Evolutionary conservation across 129 eudicot genomes (phyloP).

Genomic region (Smallanthus sonchifolius): DNA sequence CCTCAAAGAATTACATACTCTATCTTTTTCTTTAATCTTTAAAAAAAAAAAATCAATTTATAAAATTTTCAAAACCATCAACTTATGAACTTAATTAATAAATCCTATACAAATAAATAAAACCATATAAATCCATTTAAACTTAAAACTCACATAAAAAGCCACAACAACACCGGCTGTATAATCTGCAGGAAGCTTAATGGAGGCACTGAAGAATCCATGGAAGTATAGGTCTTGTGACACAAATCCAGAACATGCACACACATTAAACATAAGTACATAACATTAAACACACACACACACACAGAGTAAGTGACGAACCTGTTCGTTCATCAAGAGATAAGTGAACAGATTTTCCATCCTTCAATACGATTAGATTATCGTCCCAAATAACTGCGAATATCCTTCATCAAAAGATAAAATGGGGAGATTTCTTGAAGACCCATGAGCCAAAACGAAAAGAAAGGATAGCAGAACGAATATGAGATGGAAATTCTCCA

Average conservation of each 20-base stretch:
- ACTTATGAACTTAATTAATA: background rate
- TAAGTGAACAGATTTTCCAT: slow-evolving; percentile 84
- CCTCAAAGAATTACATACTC: background rate
- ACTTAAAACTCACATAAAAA: slow-evolving; percentile 70
- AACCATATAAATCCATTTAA: background rate
- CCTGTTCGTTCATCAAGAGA: slow-evolving; percentile 82
- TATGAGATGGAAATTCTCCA: slow-evolving; percentile 28
- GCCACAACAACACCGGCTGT: slow-evolving; percentile 99
- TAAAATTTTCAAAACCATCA: background rate
- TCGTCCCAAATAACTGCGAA: slow-evolving; percentile 79
- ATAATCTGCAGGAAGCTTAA: slow-evolving; percentile 94
- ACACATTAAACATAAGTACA: background rate
- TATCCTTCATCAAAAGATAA: slow-evolving; percentile 92
- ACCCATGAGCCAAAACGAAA: slow-evolving; percentile 41
- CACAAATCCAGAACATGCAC: slow-evolving; percentile 87
- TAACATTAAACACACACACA: background rate
- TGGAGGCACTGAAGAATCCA: slow-evolving; percentile 96
- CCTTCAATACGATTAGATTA: slow-evolving; percentile 65
- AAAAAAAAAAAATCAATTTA: background rate
- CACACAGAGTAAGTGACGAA: background rate
- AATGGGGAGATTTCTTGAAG: slow-evolving; percentile 60
- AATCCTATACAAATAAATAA: background rate
- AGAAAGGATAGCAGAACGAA: slow-evolving; percentile 35
- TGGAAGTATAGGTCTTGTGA: slow-evolving; percentile 84
- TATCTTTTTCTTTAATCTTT: background rate